A percentile compares a stretch with the other conserved stretches of the same genome.
These are phyloP conservation scores for Diaporthe amygdali DNA, from an alignment of 2,329 filamentous ascomycete species.

Conservation along the genomic window DNA sequence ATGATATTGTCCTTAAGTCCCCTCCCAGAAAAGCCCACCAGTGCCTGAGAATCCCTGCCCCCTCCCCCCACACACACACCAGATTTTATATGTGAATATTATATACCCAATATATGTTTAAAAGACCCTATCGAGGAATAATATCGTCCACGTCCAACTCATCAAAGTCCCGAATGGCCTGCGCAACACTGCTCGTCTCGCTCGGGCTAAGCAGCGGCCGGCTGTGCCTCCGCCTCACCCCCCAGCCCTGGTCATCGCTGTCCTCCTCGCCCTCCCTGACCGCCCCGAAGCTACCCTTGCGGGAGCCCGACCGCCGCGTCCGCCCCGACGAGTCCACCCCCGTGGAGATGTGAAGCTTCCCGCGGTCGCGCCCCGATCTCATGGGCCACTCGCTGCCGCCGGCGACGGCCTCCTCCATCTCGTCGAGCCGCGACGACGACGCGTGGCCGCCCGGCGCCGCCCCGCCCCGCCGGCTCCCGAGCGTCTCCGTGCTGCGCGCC, in stretches of 20 bases:
- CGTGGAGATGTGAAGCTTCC: neutral
- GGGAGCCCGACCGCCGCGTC: neutral
- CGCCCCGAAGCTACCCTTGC: constrained; percentile 26
- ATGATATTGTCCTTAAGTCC: neutral
- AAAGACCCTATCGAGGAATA: constrained; percentile 9
- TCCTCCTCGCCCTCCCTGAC: constrained; percentile 5
- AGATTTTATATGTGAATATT: neutral
- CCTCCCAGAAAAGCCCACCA: neutral
- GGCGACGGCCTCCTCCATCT: constrained; percentile 2
- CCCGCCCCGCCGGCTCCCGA: constrained; percentile 22
- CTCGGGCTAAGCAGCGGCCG: constrained; percentile 29
- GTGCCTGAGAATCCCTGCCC: neutral
- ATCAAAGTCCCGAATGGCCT: constrained; percentile 44
- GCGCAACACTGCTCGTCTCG: constrained; percentile 31
- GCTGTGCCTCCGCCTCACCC: constrained; percentile 15
- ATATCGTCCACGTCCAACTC: constrained; percentile 35
- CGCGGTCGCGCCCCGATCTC: neutral
- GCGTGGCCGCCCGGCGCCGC: neutral
- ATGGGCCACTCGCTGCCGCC: neutral
- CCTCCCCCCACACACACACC: too few species aligned
- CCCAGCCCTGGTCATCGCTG: neutral
- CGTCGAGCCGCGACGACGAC: constrained; percentile 22
- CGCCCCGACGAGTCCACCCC: neutral
- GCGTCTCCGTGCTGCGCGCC: constrained; percentile 25
- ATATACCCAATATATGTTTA: neutral